Evolutionary conservation across 1,284 basidiomycete species (phyloP), one percentile per base, ranked within the genome.

Genomic region (Abortiporus biennis): DNA sequence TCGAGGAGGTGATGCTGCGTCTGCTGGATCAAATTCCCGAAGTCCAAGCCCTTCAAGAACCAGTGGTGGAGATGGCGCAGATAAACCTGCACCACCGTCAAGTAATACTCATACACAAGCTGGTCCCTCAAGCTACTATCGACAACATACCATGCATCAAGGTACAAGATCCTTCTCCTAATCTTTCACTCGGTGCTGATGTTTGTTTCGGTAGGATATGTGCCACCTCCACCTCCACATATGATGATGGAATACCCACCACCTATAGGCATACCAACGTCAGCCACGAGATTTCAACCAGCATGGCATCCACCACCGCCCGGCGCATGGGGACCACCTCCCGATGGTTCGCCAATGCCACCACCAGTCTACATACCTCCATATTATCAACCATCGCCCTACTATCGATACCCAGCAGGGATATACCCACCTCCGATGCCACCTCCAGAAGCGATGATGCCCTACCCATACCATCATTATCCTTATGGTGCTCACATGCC

Each of bases 91-190:
- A n/a, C n/a, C n/a, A n/a, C n/a, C n/a, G n/a, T n/a, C n/a, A n/a
- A n/a, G n/a, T n/a, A n/a, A n/a, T n/a, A n/a, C n/a, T n/a, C n/a
- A n/a, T n/a, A n/a, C n/a, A n/a, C n/a, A 64, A 22, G 64, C 58
- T 38, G 63, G 53, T 27, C 65, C 67, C 4, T 72, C 74, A 19
- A 76, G 71, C 45, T 80, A 84, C 57, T 84, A 84, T 52, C 74
- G 78, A 27, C 72, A 72, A 48, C 78, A 83, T 50, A 80, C 76
- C 12, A 59, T 68, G 49, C 63, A 63, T 31, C 41, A 64, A 46
- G 64, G 69, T 56, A 51, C 53, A 56, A 42, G 4, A 19, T 12
- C n/a, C 24, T 21, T 31, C 29, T 15, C 4, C 12, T 36, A 13
- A 4, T 22, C 29, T n/a, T 21, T 22, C 5, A 21, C 17, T 55